Percentiles rank a stretch among this genome's conserved stretches.
phyloP scores from a whole-genome alignment of 305 asterid species.

The Coffea humblotiana region DNA sequence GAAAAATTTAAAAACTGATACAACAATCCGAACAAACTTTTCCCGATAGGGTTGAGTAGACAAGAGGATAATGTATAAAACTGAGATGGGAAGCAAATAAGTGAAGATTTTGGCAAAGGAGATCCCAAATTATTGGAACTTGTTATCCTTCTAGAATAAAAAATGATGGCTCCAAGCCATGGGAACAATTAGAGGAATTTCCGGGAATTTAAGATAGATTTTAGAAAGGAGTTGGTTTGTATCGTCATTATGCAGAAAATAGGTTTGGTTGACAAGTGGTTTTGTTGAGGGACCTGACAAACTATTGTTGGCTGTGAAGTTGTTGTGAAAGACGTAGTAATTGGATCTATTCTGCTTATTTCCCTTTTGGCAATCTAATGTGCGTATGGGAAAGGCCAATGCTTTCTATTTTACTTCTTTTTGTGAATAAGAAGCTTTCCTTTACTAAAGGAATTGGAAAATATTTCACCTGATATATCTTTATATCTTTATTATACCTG shows the following conservation, averaged over 20 bases:
- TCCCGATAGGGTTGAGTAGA: not conserved
- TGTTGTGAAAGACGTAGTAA: not conserved
- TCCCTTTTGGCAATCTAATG: not conserved
- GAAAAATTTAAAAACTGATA: no score
- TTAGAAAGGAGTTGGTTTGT: not conserved
- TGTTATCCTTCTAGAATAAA: not conserved
- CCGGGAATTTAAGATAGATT: not conserved
- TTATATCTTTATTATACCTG: not conserved
- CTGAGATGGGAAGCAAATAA: constrained; percentile 9
- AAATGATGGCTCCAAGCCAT: not conserved
- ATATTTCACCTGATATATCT: not conserved
- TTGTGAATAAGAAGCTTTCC: not conserved
- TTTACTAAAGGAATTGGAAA: not conserved
- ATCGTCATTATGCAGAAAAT: not conserved
- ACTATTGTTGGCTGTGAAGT: not conserved
- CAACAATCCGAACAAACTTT: not conserved
- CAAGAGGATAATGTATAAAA: not conserved
- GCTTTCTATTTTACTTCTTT: not conserved
- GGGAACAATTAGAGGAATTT: not conserved
- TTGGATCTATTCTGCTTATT: not conserved
- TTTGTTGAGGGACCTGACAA: not conserved
- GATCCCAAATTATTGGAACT: not conserved
- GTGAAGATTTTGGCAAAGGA: not conserved
- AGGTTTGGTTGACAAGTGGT: not conserved
- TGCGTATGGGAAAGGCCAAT: no score